Conservation (phyloP, 139 green algal species). For the Tetradesmus obliquus region DNA sequence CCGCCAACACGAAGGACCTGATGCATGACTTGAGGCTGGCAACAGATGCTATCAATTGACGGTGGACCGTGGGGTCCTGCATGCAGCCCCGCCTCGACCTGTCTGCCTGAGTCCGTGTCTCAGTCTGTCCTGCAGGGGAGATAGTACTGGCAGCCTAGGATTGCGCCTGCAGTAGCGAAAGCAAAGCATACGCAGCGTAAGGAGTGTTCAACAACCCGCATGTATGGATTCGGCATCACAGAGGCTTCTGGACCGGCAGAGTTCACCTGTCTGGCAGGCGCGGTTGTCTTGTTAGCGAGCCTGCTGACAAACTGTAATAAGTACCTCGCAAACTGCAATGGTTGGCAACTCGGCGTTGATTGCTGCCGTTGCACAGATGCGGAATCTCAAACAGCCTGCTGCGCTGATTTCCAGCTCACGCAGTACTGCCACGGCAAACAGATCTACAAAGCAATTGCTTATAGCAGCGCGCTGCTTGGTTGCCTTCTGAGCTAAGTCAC, state of each 20-base stretch:
- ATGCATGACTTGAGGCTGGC: slow-evolving; percentile 40
- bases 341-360: neutral
- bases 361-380: neutral
- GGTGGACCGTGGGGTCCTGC: slow-evolving; percentile 34
- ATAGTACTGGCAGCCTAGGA: slow-evolving; percentile 17
- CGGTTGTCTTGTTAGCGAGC: neutral
- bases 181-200: neutral
- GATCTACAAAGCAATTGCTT: neutral
- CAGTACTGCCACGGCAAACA: neutral
- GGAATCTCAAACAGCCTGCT: neutral
- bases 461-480: too few relatives aligned
- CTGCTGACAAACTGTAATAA: neutral
- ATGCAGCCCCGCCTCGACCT: neutral
- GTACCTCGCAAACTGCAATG: neutral
- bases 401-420: neutral
- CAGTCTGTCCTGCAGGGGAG: neutral
- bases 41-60: slow-evolving; percentile 13
- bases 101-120: neutral
- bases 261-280: neutral
- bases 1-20: neutral
- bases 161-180: neutral
- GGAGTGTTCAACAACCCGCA: neutral
- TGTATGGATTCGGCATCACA: neutral
- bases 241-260: neutral
- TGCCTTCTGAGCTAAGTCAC: too few relatives aligned